Base-by-base conservation (phyloP, 257 asterid genomes). In the Osmanthus fragrans region DNA sequence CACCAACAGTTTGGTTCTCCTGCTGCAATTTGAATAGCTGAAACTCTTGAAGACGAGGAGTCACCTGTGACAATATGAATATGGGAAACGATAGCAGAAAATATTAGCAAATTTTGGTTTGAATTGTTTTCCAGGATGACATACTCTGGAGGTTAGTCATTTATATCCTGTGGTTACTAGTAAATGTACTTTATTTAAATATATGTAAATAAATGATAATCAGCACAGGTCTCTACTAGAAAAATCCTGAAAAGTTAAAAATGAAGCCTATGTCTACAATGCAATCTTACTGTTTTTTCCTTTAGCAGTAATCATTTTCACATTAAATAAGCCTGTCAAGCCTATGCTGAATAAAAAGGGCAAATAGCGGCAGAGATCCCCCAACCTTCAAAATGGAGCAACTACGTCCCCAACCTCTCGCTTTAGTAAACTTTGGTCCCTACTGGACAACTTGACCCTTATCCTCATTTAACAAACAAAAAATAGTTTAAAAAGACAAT, bases 41-140 rank as follows among this genome's bases (percentile, higher is more conserved):
- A 78, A 96, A 91, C 80, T 93, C 99, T 83, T 89, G 94, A 60
- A 93, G 90, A 74, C 99, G 99, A 81, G 99, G 99, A 82, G 94
- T 82, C 77, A 96, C 96, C 99, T 96, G 87, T 82, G 78, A 82
- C 72, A 70, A 71, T 36, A 18, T n/a, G 76, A 79, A 76, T 54
- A 82, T 51, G 49, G 73, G 77, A 49, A 54, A 49, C 34, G 32
- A 76, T 12, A 11, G 8, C 29, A 51, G 33, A 42, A 79, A 60
- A 58, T 29, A 75, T 45, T 25, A 63, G 69, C 6, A 23, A 63
- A 63, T 1, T 4, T 63, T 12, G 69, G 32, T 63, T 11, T 63
- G 33, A 9, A 25, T 25, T 23, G 69, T 63, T 63, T 25, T 63
- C 34, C 69, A 63, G 34, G 67, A 27, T 23, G 19, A 12, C 69